These are phyloP conservation scores for Chlorella sp. DNA, from an alignment of 139 green algal genomes.

Conservation along the genomic window DNA sequence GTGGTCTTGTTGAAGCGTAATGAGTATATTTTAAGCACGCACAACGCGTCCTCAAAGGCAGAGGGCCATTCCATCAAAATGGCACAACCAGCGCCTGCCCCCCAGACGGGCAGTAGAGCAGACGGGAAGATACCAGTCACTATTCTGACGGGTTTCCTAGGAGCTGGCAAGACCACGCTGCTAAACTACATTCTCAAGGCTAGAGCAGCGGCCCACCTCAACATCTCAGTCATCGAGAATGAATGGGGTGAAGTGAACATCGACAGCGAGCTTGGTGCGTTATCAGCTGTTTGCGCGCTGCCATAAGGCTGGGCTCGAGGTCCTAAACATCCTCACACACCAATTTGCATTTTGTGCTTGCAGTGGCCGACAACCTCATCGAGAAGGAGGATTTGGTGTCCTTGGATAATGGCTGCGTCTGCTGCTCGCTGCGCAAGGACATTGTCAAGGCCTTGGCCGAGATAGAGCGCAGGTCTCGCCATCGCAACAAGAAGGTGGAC, in stretches of 20 bases:
- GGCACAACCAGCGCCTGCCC: too few species aligned
- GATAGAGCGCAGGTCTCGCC: conserved; percentile 45
- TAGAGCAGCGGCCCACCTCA: conserved; percentile 25
- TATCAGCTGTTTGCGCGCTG: too few species aligned
- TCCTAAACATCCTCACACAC: too few species aligned
- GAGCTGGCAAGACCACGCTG: conserved; percentile 70
- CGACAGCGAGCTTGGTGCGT: conserved; percentile 59
- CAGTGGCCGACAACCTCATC: conserved; percentile 64
- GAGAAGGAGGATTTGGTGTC: conserved; percentile 76
- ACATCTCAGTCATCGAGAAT: conserved; percentile 72
- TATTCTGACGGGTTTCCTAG: conserved; percentile 59
- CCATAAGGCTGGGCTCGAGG: too few species aligned
- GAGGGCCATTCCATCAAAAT: too few species aligned
- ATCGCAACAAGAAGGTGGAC: conserved; percentile 29
- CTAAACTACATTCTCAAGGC: conserved; percentile 72
- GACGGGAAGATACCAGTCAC: conserved; percentile 34
- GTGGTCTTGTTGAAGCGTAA: too few species aligned
- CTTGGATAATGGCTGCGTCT: conserved; percentile 79
- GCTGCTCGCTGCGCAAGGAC: conserved; percentile 79
- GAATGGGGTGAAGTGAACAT: conserved; percentile 74
- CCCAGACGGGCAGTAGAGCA: too few species aligned
- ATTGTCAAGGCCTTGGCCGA: conserved; percentile 69
- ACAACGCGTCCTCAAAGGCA: too few species aligned
- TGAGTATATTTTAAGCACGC: too few species aligned
- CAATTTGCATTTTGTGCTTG: too few species aligned